Evolutionary conservation across 441 rosid species (phyloP).

Genomic region (Bocquillonia castaneifolia): DNA sequence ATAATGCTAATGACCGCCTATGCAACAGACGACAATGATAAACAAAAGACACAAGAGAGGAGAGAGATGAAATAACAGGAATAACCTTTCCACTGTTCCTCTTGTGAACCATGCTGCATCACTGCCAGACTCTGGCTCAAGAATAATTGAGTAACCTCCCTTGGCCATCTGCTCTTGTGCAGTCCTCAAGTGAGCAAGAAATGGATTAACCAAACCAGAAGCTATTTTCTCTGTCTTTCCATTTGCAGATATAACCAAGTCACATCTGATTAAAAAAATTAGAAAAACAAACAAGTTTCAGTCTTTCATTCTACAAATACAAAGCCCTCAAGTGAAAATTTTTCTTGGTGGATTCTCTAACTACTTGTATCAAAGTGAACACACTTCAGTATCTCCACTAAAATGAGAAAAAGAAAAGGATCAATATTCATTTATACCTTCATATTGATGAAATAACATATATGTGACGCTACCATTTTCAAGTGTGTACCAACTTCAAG

Average conservation of each 20-base stretch:
- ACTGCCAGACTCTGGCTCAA: constrained; percentile 51
- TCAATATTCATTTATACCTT: not conserved
- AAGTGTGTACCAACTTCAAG: not conserved
- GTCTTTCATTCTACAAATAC: constrained; percentile 6
- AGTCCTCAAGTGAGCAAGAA: constrained; percentile 79
- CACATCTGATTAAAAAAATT: constrained; percentile 50
- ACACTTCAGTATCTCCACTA: too few species aligned
- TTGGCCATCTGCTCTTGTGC: constrained; percentile 79
- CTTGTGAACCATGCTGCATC: constrained; percentile 81
- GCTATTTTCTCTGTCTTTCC: constrained; percentile 86
- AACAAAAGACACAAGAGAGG: constrained; percentile 6
- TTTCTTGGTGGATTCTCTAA: not conserved
- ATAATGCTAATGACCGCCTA: not conserved
- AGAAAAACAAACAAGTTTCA: constrained; percentile 5
- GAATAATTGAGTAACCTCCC: constrained; percentile 91
- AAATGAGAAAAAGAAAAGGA: not conserved
- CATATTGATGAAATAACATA: not conserved
- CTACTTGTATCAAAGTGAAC: not conserved
- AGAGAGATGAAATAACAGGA: constrained; percentile 3
- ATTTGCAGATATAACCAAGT: constrained; percentile 71
- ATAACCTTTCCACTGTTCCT: constrained; percentile 75
- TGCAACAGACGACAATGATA: not conserved
- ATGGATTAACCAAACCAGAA: constrained; percentile 84
- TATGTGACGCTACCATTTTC: not conserved
- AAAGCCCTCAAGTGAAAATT: constrained; percentile 11